phyloP scores from a whole-genome alignment of 2,329 filamentous ascomycete species.

The Xylariaceae sp. region DNA sequence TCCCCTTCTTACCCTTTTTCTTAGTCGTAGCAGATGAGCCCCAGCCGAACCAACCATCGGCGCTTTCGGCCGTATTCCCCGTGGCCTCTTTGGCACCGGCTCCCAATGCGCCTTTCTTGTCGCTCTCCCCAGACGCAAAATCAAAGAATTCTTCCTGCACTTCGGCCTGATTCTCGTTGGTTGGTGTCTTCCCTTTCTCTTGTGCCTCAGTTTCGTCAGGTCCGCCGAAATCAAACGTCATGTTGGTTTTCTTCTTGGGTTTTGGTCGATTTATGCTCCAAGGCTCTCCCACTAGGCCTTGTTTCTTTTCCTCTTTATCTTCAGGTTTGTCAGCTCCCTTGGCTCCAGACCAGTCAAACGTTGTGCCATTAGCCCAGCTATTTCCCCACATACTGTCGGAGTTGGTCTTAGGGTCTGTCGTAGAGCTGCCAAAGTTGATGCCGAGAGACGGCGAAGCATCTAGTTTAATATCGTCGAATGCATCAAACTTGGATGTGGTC shows the following conservation, averaged over 20 bases:
- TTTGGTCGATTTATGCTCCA: conserved; percentile 45
- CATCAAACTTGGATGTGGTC: conserved; percentile 38
- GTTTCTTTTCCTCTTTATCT: conserved; percentile 38
- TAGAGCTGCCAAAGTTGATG: conserved; percentile 45
- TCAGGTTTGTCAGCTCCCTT: conserved; percentile 30
- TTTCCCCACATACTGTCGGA: conserved; percentile 55
- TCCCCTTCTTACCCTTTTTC: neutral
- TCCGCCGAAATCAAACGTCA: conserved; percentile 43
- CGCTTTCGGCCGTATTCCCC: conserved; percentile 24
- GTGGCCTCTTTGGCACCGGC: conserved; percentile 29
- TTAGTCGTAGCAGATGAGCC: neutral
- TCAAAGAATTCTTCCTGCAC: conserved; percentile 28
- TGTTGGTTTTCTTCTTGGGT: conserved; percentile 47
- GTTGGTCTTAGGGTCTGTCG: conserved; percentile 34
- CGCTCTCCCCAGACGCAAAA: conserved; percentile 34
- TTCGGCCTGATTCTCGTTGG: conserved; percentile 21
- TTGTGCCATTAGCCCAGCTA: conserved; percentile 49
- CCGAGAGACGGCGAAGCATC: conserved; percentile 55
- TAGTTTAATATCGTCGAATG: conserved; percentile 66
- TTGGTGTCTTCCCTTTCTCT: conserved; percentile 26
- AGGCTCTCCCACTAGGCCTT: conserved; percentile 40
- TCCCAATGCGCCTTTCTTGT: conserved; percentile 36
- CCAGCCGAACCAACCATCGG: conserved; percentile 4
- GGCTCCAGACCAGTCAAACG: conserved; percentile 38
- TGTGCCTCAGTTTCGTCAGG: conserved; percentile 37